Evolutionary conservation across 2,329 filamentous ascomycete genomes (phyloP), one percentile per base, ranked within the genome.

Genomic region (Trichophyton simii): DNA sequence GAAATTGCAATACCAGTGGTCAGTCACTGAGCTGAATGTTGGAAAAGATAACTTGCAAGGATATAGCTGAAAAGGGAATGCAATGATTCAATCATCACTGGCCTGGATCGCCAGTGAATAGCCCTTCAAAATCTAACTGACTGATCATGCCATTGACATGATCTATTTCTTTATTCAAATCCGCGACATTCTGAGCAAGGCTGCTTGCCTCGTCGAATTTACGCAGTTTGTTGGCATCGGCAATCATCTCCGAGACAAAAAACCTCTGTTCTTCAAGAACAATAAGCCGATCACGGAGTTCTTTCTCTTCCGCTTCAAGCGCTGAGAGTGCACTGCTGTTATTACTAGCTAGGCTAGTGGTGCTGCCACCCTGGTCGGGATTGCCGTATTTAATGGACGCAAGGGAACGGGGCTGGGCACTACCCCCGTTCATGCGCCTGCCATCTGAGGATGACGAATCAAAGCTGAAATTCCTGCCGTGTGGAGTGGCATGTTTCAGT

Each of bases 241-340:
- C 83, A 52, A 95, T 83, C 90, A 95, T 95, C 67, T 89, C 85
- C 42, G 86, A 84, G 0, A 96, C 90, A 75, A 96, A 84, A 73
- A 95, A 95, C 65, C 86, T 87, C 72, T 96, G 91, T 74, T 96
- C 91, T 72, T 96, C 90, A 0, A 96, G 79, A 5, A 96, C 86
- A 34, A 94, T 87, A 11, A 96, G 77, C 3, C 85, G 80, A 68
- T 96, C 91, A 15, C 87, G 83, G 1, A 95, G 76, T 20, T 89
- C 83, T 71, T 89, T 92, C 72, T 96, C 91, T 70, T 96, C 90
- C 0, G 82, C 83, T 72, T 95, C 91, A 3, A 95, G 76, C 1
- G 83, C 83, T 0, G 83, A 86, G 13, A 87, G 76, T 13, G 79
- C 79, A 63, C 79, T 82, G 62, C 80, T 81, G 66, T 81, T 81